Conservation (phyloP, 139 green algal genomes). For the Chlorella ohadii region DNA sequence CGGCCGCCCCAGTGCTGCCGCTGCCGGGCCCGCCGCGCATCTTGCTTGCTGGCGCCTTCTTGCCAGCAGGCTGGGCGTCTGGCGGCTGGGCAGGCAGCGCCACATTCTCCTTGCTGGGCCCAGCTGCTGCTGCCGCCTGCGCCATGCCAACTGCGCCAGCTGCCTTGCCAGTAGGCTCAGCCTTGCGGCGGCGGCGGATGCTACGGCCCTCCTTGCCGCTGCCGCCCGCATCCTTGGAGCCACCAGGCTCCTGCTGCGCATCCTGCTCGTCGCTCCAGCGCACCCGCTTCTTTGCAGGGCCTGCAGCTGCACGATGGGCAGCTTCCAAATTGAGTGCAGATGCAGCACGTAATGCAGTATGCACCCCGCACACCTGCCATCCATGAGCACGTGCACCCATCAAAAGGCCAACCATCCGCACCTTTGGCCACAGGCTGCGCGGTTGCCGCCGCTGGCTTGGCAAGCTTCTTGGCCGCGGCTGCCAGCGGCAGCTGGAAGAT, state of each 20-base stretch:
- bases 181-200: neutral
- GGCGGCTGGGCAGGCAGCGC: too few relatives aligned
- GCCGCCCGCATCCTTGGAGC: neutral
- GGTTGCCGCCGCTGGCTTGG: too few relatives aligned
- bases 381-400: too few relatives aligned
- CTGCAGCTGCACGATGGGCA: neutral
- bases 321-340: too few relatives aligned
- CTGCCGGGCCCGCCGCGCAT: too few relatives aligned
- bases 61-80: too few relatives aligned
- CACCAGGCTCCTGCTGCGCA: neutral
- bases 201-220: neutral
- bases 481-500: neutral
- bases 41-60: neutral
- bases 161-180: neutral
- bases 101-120: neutral
- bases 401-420: too few relatives aligned
- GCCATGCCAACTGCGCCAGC: neutral
- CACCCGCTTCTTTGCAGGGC: neutral
- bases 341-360: too few relatives aligned
- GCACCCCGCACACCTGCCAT: too few relatives aligned
- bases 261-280: neutral
- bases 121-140: neutral
- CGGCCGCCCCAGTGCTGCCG: too few relatives aligned
- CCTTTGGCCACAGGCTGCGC: too few relatives aligned
- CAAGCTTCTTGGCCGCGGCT: neutral